These are phyloP conservation scores for Telopea speciosissima DNA, from an alignment of 177 flowering plant genomes.

Conservation along the genomic window DNA sequence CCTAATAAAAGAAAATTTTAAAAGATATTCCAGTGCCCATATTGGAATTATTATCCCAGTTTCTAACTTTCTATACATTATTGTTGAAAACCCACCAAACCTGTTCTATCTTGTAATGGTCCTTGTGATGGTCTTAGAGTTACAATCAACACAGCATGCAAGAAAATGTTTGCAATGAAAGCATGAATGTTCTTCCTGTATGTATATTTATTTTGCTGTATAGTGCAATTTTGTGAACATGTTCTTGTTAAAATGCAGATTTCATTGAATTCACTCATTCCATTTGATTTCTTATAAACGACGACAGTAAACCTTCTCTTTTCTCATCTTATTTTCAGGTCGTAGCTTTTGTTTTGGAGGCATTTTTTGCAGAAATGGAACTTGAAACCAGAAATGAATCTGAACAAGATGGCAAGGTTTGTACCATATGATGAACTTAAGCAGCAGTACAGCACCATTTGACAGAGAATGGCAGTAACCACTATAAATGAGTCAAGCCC, in stretches of 20 bases:
- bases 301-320: too few species aligned
- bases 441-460: not conserved
- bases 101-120: not conserved
- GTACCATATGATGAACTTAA: conserved; percentile 13
- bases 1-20: not conserved
- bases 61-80: not conserved
- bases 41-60: not conserved
- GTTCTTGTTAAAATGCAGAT: not conserved
- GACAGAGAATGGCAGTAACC: not conserved
- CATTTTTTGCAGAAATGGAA: conserved; percentile 91
- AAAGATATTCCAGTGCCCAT: not conserved
- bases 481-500: not conserved
- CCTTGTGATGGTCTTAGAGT: not conserved
- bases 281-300: not conserved
- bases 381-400: conserved; percentile 43
- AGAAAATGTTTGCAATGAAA: not conserved
- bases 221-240: too few species aligned
- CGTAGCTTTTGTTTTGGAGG: conserved; percentile 92
- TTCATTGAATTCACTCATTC: not conserved
- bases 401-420: conserved; percentile 43
- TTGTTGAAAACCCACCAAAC: not conserved
- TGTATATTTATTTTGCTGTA: too few species aligned
- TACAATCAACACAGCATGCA: not conserved
- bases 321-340: conserved; percentile 41
- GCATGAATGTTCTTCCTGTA: too few species aligned